Conservation (phyloP, 2,329 filamentous ascomycete genomes). For the Fusarium papillatum region DNA sequence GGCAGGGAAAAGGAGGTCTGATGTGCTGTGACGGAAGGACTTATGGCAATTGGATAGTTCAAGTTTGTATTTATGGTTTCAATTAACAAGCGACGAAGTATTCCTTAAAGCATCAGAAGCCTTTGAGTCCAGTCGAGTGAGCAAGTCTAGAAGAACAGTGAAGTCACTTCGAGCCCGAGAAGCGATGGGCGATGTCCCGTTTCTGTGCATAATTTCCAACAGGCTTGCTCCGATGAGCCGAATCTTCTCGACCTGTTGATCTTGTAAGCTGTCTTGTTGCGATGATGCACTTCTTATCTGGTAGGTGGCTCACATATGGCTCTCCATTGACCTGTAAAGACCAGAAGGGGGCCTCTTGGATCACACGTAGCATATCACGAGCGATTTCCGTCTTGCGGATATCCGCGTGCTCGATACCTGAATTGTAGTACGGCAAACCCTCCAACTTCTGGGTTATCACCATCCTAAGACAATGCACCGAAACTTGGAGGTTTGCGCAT, state of each 20-base stretch:
- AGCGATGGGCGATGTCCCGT: constrained; percentile 52
- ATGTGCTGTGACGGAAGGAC: fast-evolving
- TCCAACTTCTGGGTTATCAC: constrained; percentile 54
- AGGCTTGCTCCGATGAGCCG: constrained; percentile 54
- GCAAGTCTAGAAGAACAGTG: constrained; percentile 54
- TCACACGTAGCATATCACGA: constrained; percentile 55
- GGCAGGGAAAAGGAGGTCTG: constrained; percentile 26
- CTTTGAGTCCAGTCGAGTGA: constrained; percentile 57
- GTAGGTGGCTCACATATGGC: constrained; percentile 49
- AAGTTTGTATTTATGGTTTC: not conserved
- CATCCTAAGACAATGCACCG: constrained; percentile 57
- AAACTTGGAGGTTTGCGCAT: constrained; percentile 56
- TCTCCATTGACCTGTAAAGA: constrained; percentile 56
- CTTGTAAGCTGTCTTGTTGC: not conserved
- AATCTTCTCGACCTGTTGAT: constrained; percentile 54
- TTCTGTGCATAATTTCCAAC: constrained; percentile 54
- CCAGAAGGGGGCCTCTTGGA: constrained; percentile 58
- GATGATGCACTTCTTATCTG: too few relatives aligned
- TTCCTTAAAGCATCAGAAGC: constrained; percentile 56
- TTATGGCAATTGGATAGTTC: not conserved
- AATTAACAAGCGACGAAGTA: constrained; percentile 37
- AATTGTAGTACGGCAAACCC: constrained; percentile 47
- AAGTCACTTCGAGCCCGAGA: constrained; percentile 55
- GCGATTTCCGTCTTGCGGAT: constrained; percentile 58
- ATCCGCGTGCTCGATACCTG: constrained; percentile 48